A percentile compares a stretch with the other conserved stretches of the same genome.
These are phyloP conservation scores for Catenaria anguillulae DNA, from an alignment of 371 early-diverging fungal genomes.

Conservation along the genomic window DNA sequence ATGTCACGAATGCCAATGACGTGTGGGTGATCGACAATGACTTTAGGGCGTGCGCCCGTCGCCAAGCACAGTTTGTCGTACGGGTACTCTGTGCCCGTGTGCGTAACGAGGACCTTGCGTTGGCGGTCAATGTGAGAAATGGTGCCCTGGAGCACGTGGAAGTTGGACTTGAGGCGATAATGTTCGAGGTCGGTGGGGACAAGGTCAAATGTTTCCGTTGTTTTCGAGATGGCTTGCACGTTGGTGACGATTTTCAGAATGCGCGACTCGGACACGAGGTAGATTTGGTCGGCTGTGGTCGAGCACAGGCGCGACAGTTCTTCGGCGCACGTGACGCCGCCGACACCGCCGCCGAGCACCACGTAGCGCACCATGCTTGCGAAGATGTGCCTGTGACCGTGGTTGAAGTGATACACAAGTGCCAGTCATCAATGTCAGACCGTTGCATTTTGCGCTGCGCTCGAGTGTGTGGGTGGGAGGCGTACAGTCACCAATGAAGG, in stretches of 20 bases:
- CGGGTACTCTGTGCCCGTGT: neutral
- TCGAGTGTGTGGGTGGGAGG: too few species aligned
- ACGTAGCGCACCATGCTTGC: slow-evolving; percentile 1
- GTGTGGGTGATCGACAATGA: neutral
- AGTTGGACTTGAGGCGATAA: slow-evolving; percentile 2
- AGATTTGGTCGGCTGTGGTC: neutral
- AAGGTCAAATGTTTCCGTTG: slow-evolving; percentile 5
- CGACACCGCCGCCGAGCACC: slow-evolving; percentile 2
- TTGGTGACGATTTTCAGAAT: slow-evolving; percentile 8
- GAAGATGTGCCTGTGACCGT: too few species aligned
- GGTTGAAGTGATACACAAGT: too few species aligned
- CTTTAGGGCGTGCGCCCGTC: slow-evolving; percentile 2
- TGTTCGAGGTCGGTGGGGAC: slow-evolving; percentile 7
- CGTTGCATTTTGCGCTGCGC: too few species aligned
- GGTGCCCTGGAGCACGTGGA: slow-evolving; percentile 3
- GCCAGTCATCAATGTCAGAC: too few species aligned
- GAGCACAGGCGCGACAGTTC: slow-evolving; percentile 4
- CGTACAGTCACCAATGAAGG: too few species aligned
- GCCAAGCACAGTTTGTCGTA: slow-evolving; percentile 7
- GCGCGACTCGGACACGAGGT: neutral
- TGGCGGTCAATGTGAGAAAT: neutral
- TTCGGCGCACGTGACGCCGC: slow-evolving; percentile 4
- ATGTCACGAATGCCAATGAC: slow-evolving; percentile 7
- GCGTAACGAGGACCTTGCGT: neutral
- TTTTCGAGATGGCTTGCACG: slow-evolving; percentile 6